These are phyloP conservation scores for Draba incana DNA, from an alignment of 345 rosid species.

Conservation along the genomic window DNA sequence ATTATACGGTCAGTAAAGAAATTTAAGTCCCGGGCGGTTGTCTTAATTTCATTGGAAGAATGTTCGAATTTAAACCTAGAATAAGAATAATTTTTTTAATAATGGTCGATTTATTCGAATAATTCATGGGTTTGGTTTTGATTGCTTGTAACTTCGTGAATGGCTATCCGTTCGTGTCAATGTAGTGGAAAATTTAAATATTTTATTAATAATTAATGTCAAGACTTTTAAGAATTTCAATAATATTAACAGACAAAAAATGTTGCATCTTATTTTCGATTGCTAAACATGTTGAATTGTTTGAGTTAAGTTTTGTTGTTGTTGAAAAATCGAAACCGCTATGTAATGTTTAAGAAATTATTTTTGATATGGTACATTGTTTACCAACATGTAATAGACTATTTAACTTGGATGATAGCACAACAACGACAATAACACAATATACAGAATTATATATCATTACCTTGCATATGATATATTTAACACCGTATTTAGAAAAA, in stretches of 20 bases:
- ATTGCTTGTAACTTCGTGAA: slow-evolving; percentile 21
- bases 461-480: too few species aligned
- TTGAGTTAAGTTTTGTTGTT: not conserved
- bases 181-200: not conserved
- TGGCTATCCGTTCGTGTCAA: slow-evolving; percentile 25
- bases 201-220: not conserved
- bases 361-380: too few species aligned
- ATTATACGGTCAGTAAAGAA: slow-evolving; percentile 1
- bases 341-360: too few species aligned
- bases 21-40: not conserved
- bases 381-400: too few species aligned
- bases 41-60: slow-evolving; percentile 30
- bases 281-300: not conserved
- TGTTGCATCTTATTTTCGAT: slow-evolving; percentile 10
- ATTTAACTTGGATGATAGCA: too few species aligned
- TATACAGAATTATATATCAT: too few species aligned
- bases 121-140: slow-evolving; percentile 21
- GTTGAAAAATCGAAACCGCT: not conserved
- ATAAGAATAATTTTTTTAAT: not conserved
- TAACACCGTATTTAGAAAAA: too few species aligned
- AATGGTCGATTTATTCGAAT: slow-evolving; percentile 18
- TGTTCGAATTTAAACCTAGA: slow-evolving; percentile 9
- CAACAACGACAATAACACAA: too few species aligned
- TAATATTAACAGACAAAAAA: not conserved
- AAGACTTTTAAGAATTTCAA: not conserved